Evolutionary conservation across 2,329 filamentous ascomycete species (phyloP).

Genomic region (Thermothelomyces thermophilus): DNA sequence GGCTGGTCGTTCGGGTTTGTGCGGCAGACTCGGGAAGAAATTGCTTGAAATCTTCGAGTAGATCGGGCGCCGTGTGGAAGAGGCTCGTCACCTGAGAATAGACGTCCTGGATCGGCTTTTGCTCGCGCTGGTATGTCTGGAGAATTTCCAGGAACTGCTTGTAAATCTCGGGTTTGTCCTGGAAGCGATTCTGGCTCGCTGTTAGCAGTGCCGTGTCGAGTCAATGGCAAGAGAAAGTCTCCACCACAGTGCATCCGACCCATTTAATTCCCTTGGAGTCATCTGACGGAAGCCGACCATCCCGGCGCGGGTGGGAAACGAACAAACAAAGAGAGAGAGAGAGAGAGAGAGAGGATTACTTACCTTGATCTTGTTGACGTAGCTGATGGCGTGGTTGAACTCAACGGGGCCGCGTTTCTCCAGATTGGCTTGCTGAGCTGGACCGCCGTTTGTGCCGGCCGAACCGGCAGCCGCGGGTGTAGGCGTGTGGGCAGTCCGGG

Average conservation of each 20-base stretch:
- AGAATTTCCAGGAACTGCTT: slow-evolving; percentile 98
- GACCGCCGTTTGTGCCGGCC: slow-evolving; percentile 55
- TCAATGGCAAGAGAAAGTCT: slow-evolving; percentile 13
- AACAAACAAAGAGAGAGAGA: not conserved
- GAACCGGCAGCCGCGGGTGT: slow-evolving; percentile 47
- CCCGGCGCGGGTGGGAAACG: not conserved
- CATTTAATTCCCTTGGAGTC: slow-evolving; percentile 8
- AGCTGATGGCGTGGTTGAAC: slow-evolving; percentile 98
- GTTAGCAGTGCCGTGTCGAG: slow-evolving; percentile 19
- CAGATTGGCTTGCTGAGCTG: slow-evolving; percentile 53
- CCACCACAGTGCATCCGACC: slow-evolving; percentile 17
- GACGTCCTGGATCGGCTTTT: slow-evolving; percentile 96
- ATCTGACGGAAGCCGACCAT: slow-evolving; percentile 4
- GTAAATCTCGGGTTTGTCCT: slow-evolving; percentile 95
- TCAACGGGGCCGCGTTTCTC: slow-evolving; percentile 93
- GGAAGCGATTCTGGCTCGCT: slow-evolving; percentile 74
- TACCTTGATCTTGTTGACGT: slow-evolving; percentile 99
- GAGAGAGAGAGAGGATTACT: slow-evolving; percentile 25
- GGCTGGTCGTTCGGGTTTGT: slow-evolving; percentile 49
- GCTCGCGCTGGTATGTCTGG: slow-evolving; percentile 96
- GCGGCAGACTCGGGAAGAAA: slow-evolving; percentile 84
- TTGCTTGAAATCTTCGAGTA: slow-evolving; percentile 97
- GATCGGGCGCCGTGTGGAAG: slow-evolving; percentile 87
- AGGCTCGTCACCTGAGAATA: slow-evolving; percentile 93
- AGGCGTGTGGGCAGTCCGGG: slow-evolving; percentile 52